A percentile compares a stretch with the other conserved stretches of the same genome.
These are phyloP conservation scores for Mortierella alpina DNA, from an alignment of 192 early-diverging fungal species.

Conservation along the genomic window DNA sequence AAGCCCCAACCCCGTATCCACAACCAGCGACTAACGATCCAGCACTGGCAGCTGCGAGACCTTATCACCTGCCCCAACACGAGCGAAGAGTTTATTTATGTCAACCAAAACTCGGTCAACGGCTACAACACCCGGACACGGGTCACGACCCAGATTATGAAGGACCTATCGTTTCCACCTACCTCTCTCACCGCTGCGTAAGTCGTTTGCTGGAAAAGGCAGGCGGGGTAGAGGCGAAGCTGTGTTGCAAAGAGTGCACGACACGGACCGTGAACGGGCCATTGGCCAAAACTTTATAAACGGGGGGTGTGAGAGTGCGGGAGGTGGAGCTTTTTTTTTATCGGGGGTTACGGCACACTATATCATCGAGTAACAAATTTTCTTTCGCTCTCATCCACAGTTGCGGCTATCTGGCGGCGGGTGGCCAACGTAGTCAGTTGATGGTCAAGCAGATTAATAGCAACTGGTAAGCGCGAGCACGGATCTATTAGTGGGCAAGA, in stretches of 20 bases:
- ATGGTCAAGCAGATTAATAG: constrained; percentile 74
- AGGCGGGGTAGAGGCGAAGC: constrained; percentile 24
- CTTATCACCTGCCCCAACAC: constrained; percentile 81
- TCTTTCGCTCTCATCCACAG: constrained; percentile 38
- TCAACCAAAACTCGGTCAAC: constrained; percentile 77
- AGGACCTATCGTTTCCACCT: constrained; percentile 74
- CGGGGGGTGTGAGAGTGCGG: constrained; percentile 22
- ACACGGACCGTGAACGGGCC: constrained; percentile 54
- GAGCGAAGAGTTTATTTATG: constrained; percentile 82
- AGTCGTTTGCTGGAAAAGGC: background rate
- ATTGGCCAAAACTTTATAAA: background rate
- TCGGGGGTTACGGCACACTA: no score
- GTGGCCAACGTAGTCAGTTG: constrained; percentile 90
- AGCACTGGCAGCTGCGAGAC: constrained; percentile 97
- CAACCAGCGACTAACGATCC: constrained; percentile 85
- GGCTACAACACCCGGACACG: constrained; percentile 70
- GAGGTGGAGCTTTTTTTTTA: no score
- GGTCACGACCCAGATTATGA: constrained; percentile 61
- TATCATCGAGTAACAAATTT: constrained; percentile 56
- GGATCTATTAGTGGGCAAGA: no score
- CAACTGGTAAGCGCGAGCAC: constrained; percentile 61
- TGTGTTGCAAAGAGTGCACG: constrained; percentile 18
- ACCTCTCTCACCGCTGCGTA: constrained; percentile 60
- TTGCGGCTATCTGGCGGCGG: constrained; percentile 87
- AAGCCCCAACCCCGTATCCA: constrained; percentile 75